These are phyloP conservation scores for Fragaria vesca DNA, from an alignment of 306 rosid genomes.

Conservation along the genomic window DNA sequence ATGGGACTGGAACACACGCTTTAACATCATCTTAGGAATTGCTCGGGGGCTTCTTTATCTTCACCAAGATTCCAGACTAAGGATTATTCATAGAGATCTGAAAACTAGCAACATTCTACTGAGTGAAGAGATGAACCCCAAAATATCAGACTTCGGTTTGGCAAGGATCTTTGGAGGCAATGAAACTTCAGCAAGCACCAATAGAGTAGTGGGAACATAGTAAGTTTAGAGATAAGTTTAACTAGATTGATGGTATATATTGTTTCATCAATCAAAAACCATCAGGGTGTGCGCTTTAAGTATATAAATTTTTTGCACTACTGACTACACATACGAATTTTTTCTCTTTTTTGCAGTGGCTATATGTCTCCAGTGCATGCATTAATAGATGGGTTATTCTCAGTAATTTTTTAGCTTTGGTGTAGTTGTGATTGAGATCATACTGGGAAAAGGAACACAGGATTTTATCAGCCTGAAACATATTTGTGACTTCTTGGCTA, in stretches of 20 bases:
- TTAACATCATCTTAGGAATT: slow-evolving; percentile 66
- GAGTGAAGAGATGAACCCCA: slow-evolving; percentile 71
- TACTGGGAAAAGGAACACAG: slow-evolving; percentile 65
- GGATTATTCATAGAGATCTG: slow-evolving; percentile 71
- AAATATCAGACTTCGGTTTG: slow-evolving; percentile 78
- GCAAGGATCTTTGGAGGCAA: slow-evolving; percentile 70
- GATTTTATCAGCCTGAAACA: slow-evolving; percentile 56
- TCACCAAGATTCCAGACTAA: slow-evolving; percentile 71
- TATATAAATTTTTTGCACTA: background rate
- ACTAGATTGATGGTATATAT: background rate
- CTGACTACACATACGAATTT: background rate
- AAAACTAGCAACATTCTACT: slow-evolving; percentile 70
- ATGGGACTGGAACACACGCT: slow-evolving; percentile 64
- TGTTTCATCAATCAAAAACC: background rate
- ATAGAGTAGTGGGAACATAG: slow-evolving; percentile 84
- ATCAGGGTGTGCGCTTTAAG: background rate
- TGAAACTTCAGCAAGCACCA: slow-evolving; percentile 58
- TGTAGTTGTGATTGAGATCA: slow-evolving; percentile 64
- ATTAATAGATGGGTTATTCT: slow-evolving; percentile 66
- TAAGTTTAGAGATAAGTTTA: slow-evolving; percentile 29
- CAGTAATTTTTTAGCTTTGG: slow-evolving; percentile 66
- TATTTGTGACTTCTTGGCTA: slow-evolving; percentile 67
- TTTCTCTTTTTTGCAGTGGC: slow-evolving; percentile 42
- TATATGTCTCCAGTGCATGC: slow-evolving; percentile 79
- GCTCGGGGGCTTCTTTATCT: slow-evolving; percentile 80